phyloP scores from a whole-genome alignment of 768 basidiomycete species.

The Leccinum broughii region DNA sequence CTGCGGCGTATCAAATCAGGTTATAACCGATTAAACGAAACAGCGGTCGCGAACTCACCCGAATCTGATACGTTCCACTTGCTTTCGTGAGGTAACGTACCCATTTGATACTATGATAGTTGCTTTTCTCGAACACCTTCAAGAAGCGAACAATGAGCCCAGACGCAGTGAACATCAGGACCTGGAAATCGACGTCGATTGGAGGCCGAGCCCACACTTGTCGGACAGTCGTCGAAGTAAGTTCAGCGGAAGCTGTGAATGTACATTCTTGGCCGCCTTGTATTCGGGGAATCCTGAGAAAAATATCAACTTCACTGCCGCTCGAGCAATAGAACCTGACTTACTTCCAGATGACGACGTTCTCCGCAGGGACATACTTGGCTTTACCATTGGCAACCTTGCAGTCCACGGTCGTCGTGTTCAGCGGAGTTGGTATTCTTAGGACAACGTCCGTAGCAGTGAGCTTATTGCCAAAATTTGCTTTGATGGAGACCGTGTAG shows the following conservation, averaged over 20 bases:
- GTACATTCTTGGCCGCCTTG: slow-evolving; percentile 93
- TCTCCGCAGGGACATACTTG: slow-evolving; percentile 95
- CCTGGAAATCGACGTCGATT: slow-evolving; percentile 98
- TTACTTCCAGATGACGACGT: slow-evolving; percentile 97
- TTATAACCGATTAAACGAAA: neutral
- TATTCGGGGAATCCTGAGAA: slow-evolving; percentile 78
- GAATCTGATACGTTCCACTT: slow-evolving; percentile 89
- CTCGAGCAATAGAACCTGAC: slow-evolving; percentile 34
- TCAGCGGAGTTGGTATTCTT: slow-evolving; percentile 94
- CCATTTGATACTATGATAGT: slow-evolving; percentile 95
- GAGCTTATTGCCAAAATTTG: slow-evolving; percentile 89
- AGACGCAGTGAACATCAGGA: slow-evolving; percentile 97
- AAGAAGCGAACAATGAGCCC: slow-evolving; percentile 95
- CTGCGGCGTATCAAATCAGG: slow-evolving; percentile 15
- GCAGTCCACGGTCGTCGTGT: slow-evolving; percentile 89
- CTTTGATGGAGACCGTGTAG: slow-evolving; percentile 84
- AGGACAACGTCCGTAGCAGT: slow-evolving; percentile 91
- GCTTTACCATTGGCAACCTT: slow-evolving; percentile 93
- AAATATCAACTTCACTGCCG: slow-evolving; percentile 2
- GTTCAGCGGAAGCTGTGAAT: slow-evolving; percentile 74
- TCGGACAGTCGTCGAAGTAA: slow-evolving; percentile 87
- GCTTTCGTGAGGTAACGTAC: slow-evolving; percentile 94
- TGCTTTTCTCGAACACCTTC: slow-evolving; percentile 96
- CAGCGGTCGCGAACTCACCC: slow-evolving; percentile 55
- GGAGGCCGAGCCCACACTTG: slow-evolving; percentile 99